A percentile compares a stretch with the other conserved stretches of the same genome.
Evolutionary conservation across 176 grass and related monocot species (phyloP).

Genomic region (Avena sativa): DNA sequence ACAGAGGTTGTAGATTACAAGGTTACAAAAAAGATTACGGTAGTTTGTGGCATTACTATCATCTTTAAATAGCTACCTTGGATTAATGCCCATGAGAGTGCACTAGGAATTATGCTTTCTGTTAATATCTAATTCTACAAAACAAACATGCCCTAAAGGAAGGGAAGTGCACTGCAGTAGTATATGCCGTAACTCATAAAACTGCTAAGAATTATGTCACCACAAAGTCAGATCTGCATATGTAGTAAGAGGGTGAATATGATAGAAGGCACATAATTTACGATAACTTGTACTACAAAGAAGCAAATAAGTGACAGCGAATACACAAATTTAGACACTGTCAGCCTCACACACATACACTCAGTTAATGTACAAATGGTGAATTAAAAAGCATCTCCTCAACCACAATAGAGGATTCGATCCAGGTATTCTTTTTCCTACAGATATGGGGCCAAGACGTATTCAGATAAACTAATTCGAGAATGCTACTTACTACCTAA

Average conservation of each 20-base stretch:
- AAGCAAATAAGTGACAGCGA: neutral
- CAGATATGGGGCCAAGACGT: neutral
- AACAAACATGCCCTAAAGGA: neutral
- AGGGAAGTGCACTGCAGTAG: neutral
- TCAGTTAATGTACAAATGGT: neutral
- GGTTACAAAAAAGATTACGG: neutral
- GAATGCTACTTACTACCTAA: neutral
- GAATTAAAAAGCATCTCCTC: neutral
- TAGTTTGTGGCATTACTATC: neutral
- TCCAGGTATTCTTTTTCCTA: neutral
- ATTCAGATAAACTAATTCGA: neutral
- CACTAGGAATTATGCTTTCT: neutral
- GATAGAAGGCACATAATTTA: neutral
- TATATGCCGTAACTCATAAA: slow-evolving; percentile 4
- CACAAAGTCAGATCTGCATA: neutral
- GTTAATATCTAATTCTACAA: neutral
- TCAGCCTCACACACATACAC: neutral
- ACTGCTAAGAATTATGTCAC: slow-evolving; percentile 24
- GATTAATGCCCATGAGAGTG: neutral
- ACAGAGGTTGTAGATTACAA: too few species aligned
- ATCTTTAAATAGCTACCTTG: neutral
- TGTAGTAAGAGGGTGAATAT: slow-evolving; percentile 13
- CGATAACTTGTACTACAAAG: neutral
- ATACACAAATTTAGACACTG: neutral
- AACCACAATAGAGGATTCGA: neutral